Conservation (phyloP, 192 early-diverging fungal genomes). For the Entomortierella chlamydospora region DNA sequence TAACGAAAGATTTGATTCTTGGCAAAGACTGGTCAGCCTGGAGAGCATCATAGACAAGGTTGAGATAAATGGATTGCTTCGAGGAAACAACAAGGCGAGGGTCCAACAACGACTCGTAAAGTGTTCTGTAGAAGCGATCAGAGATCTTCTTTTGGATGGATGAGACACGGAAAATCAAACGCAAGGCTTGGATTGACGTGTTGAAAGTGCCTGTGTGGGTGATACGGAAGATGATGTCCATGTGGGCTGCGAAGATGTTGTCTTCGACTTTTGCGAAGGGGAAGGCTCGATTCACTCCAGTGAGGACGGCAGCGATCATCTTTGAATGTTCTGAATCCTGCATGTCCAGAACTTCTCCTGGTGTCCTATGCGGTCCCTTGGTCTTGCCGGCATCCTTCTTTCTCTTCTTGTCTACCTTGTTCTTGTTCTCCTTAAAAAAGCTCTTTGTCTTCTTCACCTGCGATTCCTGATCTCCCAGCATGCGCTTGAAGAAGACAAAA, state of each 20-base stretch:
- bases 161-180: conserved; percentile 86
- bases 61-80: conserved; percentile 95
- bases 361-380: conserved; percentile 43
- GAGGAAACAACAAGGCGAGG: conserved; percentile 78
- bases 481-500: conserved; percentile 88
- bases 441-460: conserved; percentile 50
- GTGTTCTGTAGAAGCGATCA: conserved; percentile 91
- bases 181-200: conserved; percentile 92
- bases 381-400: conserved; percentile 58
- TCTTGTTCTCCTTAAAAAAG: conserved; percentile 54
- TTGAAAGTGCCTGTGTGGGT: conserved; percentile 92
- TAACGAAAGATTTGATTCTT: conserved; percentile 88
- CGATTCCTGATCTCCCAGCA: conserved; percentile 69
- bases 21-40: conserved; percentile 74
- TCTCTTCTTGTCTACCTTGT: conserved; percentile 64
- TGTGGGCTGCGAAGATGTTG: conserved; percentile 77
- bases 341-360: conserved; percentile 45
- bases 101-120: conserved; percentile 92
- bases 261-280: conserved; percentile 90
- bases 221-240: conserved; percentile 92
- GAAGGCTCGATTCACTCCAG: conserved; percentile 95
- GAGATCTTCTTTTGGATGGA: conserved; percentile 59
- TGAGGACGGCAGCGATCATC: conserved; percentile 90
- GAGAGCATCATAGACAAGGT: conserved; percentile 88
- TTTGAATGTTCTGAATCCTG: conserved; percentile 80